A percentile compares a stretch with the other conserved stretches of the same genome.
Evolutionary conservation across 129 eudicot genomes (phyloP).

Genomic region (Kitagawia praeruptora): DNA sequence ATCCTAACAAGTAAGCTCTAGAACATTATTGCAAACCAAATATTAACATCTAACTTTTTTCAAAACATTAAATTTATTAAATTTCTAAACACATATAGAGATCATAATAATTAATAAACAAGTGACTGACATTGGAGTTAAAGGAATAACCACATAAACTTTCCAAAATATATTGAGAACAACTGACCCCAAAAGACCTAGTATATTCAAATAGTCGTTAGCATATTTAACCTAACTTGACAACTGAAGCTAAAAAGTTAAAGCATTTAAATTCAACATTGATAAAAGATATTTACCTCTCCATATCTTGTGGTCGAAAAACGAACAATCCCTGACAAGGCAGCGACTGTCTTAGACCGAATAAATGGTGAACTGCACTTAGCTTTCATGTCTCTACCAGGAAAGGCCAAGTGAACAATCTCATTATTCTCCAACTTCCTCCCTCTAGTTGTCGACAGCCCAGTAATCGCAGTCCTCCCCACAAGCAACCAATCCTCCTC

Average conservation of each 20-base stretch:
- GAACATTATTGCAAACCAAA: background rate
- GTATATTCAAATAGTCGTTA: background rate
- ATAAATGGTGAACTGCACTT: constrained; percentile 19
- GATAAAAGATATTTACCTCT: constrained; percentile 39
- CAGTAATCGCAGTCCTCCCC: constrained; percentile 47
- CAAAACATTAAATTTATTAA: too few species aligned
- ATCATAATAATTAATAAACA: background rate
- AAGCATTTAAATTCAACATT: background rate
- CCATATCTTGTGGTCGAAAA: constrained; percentile 64
- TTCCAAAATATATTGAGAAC: background rate
- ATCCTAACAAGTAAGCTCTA: background rate
- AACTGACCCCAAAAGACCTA: background rate
- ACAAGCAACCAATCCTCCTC: constrained; percentile 70
- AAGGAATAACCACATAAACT: background rate
- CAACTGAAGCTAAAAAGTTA: background rate
- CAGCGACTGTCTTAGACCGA: constrained; percentile 28
- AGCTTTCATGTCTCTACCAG: constrained; percentile 11
- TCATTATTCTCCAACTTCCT: constrained; percentile 71
- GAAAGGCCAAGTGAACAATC: constrained; percentile 69
- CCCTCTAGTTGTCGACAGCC: constrained; percentile 66
- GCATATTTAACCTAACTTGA: background rate
- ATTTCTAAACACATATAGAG: background rate
- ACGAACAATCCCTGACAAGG: constrained; percentile 56
- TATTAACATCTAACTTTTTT: background rate
- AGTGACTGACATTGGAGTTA: background rate